Base-by-base conservation (phyloP, 352 stramenopile genomes). In the Bremia lactucae region DNA sequence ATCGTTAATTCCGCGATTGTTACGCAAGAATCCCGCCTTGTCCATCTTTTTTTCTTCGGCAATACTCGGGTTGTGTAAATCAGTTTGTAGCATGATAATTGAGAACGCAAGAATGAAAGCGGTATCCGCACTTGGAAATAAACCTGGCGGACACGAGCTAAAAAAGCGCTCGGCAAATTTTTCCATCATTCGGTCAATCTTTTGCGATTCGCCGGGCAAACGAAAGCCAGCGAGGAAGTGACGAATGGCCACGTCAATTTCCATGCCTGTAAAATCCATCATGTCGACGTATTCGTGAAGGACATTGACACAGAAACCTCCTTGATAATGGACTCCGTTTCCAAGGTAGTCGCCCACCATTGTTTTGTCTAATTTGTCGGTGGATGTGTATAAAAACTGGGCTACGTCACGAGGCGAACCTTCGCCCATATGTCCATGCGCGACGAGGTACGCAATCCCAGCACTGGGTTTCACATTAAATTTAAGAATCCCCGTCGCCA, bases 141-240 rank as follows among this genome's bases (percentile, higher is more conserved):
- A 59, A 4, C 68, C 74, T 4, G 70, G 59, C 2, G 69, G 46
- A 80, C 80, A 66, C 47, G 60, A 31, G 62, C 96, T 75, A 24
- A 79, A 82, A 37, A 70, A 91, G 0, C 73, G 75, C 59, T 98
- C 95, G 1, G 97, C 95, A 66, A 99, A 99, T 52, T 98, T 98
- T 57, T 99, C 96, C 94, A 99, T 99, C 54, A 99, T 98, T 22
- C 97, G 94, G 71, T 99, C 97, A 65, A 99, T 99, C 68, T 99
- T 99, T 61, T 99, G 96, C 0, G 96, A 96, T 66, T 99, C 97
- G 18, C 96, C 96, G 4, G 95, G 97, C 4, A 99, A 73, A 23
- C 96, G 91, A 68, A 99, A 99, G 21, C 94, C 94, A 20, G 83
- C 78, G 14, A 99, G 78, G 59, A 98, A 99, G 19, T 95, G 70